Conservation (phyloP, 2,329 filamentous ascomycete species). For the Colletotrichum sp. region DNA sequence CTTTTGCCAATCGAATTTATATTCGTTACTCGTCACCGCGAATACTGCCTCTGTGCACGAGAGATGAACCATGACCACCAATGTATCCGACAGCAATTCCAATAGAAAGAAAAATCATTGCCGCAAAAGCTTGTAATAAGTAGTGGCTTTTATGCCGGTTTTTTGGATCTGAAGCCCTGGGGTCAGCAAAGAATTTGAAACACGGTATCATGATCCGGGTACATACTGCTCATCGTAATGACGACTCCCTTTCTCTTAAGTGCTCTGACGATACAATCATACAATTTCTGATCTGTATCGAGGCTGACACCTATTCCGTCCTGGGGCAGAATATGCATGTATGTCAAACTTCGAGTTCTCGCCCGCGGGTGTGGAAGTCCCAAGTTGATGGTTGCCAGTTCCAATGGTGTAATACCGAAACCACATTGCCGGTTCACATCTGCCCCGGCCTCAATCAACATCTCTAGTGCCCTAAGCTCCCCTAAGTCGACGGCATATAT, state of each 20-base stretch:
- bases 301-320: neutral
- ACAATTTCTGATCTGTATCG: neutral
- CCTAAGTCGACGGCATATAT: neutral
- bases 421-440: neutral
- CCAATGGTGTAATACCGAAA: neutral
- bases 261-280: neutral
- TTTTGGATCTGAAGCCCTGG: accelerated
- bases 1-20: no score
- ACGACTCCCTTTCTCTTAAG: neutral
- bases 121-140: neutral
- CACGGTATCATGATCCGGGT: accelerated
- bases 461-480: neutral
- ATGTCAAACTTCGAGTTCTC: neutral
- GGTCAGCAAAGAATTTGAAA: neutral
- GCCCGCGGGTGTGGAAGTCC: neutral
- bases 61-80: no score
- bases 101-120: neutral
- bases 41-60: no score
- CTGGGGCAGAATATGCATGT: neutral
- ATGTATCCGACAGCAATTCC: no score
- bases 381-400: neutral
- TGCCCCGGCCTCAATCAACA: neutral
- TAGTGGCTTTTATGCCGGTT: accelerated
- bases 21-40: no score
- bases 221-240: neutral